Evolutionary conservation across 1,139 yeast species (phyloP).

Genomic region (Candida sanyaensis): DNA sequence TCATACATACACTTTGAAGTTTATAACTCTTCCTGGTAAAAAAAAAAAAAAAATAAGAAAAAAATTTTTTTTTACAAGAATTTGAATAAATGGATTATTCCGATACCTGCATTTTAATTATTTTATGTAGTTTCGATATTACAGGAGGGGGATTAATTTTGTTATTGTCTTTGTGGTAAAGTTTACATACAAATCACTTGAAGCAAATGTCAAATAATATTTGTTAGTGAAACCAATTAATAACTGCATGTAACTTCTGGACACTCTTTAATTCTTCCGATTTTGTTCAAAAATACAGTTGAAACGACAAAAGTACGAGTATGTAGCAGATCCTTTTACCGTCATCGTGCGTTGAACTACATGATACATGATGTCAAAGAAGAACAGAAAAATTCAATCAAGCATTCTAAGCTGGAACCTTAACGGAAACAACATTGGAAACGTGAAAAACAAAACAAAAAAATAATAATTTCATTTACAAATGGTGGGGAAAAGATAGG

Average conservation of each 20-base stretch:
- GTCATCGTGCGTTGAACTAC: background rate
- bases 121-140: background rate
- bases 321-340: background rate
- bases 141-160: background rate
- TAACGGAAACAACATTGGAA: background rate
- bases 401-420: slow-evolving; percentile 1
- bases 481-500: background rate
- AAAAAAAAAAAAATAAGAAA: too few relatives aligned
- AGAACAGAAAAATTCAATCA: background rate
- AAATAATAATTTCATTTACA: background rate
- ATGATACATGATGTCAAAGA: background rate
- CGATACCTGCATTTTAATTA: background rate
- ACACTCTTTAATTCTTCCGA: background rate
- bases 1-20: too few relatives aligned
- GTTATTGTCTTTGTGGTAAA: background rate
- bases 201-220: background rate
- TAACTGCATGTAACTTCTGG: background rate
- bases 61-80: too few relatives aligned
- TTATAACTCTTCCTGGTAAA: too few relatives aligned
- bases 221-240: background rate
- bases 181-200: too few relatives aligned
- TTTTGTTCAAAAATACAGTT: background rate
- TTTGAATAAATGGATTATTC: too few relatives aligned
- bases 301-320: slow-evolving; percentile 1
- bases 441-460: background rate